Evolutionary conservation across 352 stramenopile species (phyloP).

Genomic region (Elongisporangium anandrum): DNA sequence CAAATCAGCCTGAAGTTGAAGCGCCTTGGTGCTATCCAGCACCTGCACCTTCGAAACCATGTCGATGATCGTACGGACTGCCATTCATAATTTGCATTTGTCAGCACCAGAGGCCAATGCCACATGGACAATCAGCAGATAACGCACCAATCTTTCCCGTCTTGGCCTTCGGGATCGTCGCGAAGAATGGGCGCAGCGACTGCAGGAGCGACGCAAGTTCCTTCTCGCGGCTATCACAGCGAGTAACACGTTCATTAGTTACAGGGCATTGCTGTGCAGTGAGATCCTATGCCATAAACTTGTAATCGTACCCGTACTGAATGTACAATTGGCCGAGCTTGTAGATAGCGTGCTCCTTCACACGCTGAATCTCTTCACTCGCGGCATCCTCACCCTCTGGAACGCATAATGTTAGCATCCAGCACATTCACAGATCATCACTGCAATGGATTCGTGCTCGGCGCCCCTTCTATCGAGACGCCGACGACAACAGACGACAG

Average conservation of each 20-base stretch:
- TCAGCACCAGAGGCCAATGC: neutral
- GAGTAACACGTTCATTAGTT: neutral
- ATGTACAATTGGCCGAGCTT: slow-evolving; percentile 92
- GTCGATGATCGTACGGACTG: slow-evolving; percentile 97
- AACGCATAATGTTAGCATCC: slow-evolving; percentile 2
- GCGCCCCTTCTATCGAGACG: neutral
- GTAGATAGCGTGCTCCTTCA: slow-evolving; percentile 97
- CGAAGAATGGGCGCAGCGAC: slow-evolving; percentile 93
- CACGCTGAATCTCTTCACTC: slow-evolving; percentile 76
- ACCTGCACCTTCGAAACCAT: slow-evolving; percentile 92
- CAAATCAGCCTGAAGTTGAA: slow-evolving; percentile 93
- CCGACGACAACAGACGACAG: slow-evolving; percentile 2
- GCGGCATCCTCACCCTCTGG: slow-evolving; percentile 50
- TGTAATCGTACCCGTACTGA: slow-evolving; percentile 50
- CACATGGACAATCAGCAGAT: neutral
- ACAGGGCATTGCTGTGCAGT: neutral
- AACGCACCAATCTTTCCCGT: slow-evolving; percentile 95
- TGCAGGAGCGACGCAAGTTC: slow-evolving; percentile 83
- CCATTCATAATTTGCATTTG: neutral
- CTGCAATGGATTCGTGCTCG: neutral
- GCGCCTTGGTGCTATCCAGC: slow-evolving; percentile 85
- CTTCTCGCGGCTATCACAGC: slow-evolving; percentile 58
- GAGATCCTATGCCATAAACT: slow-evolving; percentile 1
- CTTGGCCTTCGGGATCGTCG: slow-evolving; percentile 95
- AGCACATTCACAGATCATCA: too few relatives aligned